Percentiles rank a stretch among this genome's conserved stretches.
Conservation (phyloP, 345 rosid genomes). For the Citrus sp. region DNA sequence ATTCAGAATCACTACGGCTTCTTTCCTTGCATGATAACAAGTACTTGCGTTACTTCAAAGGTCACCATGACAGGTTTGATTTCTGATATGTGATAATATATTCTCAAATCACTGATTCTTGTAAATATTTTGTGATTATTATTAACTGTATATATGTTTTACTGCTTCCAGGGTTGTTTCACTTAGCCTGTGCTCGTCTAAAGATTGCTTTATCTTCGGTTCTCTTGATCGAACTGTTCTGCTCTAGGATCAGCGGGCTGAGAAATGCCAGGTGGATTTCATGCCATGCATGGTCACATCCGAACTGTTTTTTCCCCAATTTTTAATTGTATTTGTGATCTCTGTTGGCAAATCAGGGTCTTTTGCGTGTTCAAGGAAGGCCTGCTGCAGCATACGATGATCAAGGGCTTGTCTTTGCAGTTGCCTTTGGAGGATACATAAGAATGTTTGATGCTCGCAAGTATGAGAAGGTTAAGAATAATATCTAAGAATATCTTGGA, state of each 20-base stretch:
- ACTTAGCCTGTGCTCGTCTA: conserved; percentile 80
- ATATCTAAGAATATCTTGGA: neutral
- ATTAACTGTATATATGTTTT: neutral
- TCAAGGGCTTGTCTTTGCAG: conserved; percentile 85
- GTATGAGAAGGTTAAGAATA: conserved; percentile 72
- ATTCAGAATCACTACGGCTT: conserved; percentile 79
- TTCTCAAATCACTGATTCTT: conserved; percentile 2
- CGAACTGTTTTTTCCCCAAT: neutral
- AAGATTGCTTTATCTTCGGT: conserved; percentile 87
- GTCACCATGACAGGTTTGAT: conserved; percentile 95
- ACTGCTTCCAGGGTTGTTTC: conserved; percentile 71
- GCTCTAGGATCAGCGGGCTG: conserved; percentile 97
- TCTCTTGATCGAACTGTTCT: conserved; percentile 96
- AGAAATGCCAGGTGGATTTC: conserved; percentile 80
- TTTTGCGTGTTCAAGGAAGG: conserved; percentile 78
- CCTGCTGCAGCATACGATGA: conserved; percentile 98
- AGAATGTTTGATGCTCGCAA: conserved; percentile 94
- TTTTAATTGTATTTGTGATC: conserved; percentile 9
- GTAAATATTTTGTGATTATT: neutral
- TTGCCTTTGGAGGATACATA: conserved; percentile 90
- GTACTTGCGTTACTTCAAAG: conserved; percentile 93
- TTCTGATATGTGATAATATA: conserved; percentile 3
- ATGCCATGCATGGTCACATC: neutral
- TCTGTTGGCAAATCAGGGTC: conserved; percentile 42
- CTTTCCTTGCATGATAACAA: conserved; percentile 94